Evolutionary conservation across 495 filamentous ascomycete genomes (phyloP), one percentile per base, ranked within the genome.

Genomic region (Aspergillus carlsbadensis): DNA sequence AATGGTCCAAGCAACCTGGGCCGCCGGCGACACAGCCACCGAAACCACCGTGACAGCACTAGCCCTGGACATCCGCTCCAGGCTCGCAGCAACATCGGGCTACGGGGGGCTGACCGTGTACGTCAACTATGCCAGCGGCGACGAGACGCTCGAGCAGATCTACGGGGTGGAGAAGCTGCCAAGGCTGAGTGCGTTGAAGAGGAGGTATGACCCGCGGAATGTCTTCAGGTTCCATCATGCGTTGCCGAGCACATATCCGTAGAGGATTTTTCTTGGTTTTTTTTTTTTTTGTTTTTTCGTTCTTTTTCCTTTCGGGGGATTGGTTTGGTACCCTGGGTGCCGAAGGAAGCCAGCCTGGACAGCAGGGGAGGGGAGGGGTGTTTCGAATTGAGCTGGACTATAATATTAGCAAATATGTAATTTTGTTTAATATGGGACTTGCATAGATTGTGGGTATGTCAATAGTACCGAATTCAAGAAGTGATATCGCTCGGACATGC

Each of bases 51-150:
- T 11, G 5, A 10, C 11, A 41, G 36, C 34, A 6, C 6, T 15
- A 1, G 44, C n/a, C 14, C 26, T n/a, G 13, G 10, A 47, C 5
- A 5, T 47, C 15, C 44, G 49, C 6, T n/a, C 17, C 18, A 29
- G 6, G n/a, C 14, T 47, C 7, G 44, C 24, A 34, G 7, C 42
- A 3, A 51, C 47, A 14, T 51, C 49, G 2, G 49, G 35, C 6
- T 40, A 40, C 35, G n/a, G 10, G 1, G 49, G 14, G 3, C 49
- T 42, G 6, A 6, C 36, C 13, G 18, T 53, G 15, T 53, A 42
- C 54, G 77, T 86, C 41, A 87, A 86, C 61, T 86, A 87, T 66
- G 84, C 84, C 0, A 72, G 74, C 47, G 83, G 84, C 2, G 65
- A 77, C 29, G 83, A 87, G 70, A 63, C 60, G 0, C 26, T 51